Evolutionary conservation across 495 filamentous ascomycete species (phyloP).

Genomic region (Margaritispora aquatica): DNA sequence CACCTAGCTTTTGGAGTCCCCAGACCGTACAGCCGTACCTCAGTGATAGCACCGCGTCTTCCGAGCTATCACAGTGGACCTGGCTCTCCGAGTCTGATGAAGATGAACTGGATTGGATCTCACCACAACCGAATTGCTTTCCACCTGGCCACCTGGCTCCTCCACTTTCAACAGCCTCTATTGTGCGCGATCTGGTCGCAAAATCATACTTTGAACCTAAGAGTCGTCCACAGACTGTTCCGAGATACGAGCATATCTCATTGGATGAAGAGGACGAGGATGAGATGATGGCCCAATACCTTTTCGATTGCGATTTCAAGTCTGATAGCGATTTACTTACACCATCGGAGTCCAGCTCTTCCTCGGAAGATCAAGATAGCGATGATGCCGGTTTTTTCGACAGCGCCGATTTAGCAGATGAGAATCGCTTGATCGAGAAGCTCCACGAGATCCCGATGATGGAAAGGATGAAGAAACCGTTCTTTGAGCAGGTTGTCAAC

Average conservation of each 20-base stretch:
- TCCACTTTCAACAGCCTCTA: background rate
- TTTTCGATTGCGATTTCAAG: background rate
- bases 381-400: background rate
- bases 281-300: background rate
- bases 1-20: background rate
- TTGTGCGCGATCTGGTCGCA: background rate
- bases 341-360: background rate
- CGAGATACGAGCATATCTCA: background rate
- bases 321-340: background rate
- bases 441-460: background rate
- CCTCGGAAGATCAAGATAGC: background rate
- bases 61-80: background rate
- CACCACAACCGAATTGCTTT: background rate
- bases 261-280: background rate
- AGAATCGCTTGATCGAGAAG: background rate
- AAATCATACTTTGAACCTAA: background rate
- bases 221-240: background rate
- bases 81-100: background rate
- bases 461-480: background rate
- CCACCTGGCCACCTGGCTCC: background rate
- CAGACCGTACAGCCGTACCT: background rate
- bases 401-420: background rate
- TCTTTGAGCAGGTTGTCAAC: background rate
- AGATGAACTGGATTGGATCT: background rate
- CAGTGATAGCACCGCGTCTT: background rate